These are phyloP conservation scores for Solanum verrucosum DNA, from an alignment of 257 asterid species.

Conservation along the genomic window DNA sequence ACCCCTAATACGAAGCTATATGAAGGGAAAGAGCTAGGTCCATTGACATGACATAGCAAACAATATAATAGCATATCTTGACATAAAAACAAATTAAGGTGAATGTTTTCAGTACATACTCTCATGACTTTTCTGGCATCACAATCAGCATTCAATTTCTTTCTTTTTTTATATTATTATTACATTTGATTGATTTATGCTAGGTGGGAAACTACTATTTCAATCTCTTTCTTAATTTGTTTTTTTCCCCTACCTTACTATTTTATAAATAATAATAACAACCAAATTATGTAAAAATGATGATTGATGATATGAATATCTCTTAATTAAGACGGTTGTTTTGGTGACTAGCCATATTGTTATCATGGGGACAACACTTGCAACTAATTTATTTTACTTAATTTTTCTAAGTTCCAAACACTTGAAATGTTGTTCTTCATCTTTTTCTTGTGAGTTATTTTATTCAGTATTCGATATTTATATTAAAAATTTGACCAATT, in stretches of 20 bases:
- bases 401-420: neutral
- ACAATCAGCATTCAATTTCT: neutral
- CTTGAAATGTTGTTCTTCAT: neutral
- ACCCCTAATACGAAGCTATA: neutral
- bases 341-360: neutral
- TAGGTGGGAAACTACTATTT: neutral
- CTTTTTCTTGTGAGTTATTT: fast-evolving
- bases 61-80: neutral
- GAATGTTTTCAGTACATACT: neutral
- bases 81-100: neutral
- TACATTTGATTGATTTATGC: neutral
- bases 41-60: neutral
- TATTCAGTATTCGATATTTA: fast-evolving
- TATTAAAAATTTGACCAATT: neutral
- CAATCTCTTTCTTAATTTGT: neutral
- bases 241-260: neutral
- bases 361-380: neutral
- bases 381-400: neutral
- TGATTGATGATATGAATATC: neutral
- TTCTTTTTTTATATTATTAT: neutral
- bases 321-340: neutral
- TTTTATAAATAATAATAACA: neutral
- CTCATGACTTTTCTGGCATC: neutral
- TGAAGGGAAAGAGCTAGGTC: neutral
- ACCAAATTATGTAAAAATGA: neutral